Percentiles rank a stretch among this genome's conserved stretches.
Conservation (phyloP, 768 basidiomycete species). For the Rhizopogon vesiculosus region DNA sequence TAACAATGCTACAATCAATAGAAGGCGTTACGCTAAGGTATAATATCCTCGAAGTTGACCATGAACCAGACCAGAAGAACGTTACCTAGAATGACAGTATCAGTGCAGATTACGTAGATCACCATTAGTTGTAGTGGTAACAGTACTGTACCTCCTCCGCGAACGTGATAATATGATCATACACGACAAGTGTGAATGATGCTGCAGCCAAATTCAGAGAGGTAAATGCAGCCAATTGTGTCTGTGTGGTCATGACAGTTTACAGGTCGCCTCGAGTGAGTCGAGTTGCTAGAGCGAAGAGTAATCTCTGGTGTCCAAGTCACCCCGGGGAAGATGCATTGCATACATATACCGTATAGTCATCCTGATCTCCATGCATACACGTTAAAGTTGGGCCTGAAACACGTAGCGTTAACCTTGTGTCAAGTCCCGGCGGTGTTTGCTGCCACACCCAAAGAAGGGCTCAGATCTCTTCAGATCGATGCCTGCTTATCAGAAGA, state of each 20-base stretch:
- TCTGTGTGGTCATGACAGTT: not conserved
- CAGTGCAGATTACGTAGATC: not conserved
- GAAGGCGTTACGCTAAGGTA: not conserved
- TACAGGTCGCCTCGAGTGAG: not conserved
- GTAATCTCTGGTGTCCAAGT: too few relatives aligned
- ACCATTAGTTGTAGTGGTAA: not conserved
- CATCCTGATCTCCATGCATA: too few relatives aligned
- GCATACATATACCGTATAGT: too few relatives aligned
- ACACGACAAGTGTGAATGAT: not conserved
- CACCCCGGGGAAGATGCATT: too few relatives aligned
- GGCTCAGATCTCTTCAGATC: too few relatives aligned
- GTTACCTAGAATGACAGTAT: not conserved
- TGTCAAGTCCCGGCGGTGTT: too few relatives aligned
- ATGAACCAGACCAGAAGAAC: not conserved
- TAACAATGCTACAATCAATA: not conserved
- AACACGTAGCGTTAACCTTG: too few relatives aligned
- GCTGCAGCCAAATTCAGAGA: not conserved
- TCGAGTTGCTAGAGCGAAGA: too few relatives aligned
- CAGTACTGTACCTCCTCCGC: not conserved
- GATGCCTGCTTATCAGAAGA: too few relatives aligned
- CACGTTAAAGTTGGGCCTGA: too few relatives aligned
- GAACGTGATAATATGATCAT: constrained; percentile 4
- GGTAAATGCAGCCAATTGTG: not conserved
- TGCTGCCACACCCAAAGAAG: too few relatives aligned
- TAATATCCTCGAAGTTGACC: not conserved